A percentile compares a stretch with the other conserved stretches of the same genome.
Evolutionary conservation across 2,329 filamentous ascomycete genomes (phyloP).

Genomic region (Cladosporium sphaerospermum): DNA sequence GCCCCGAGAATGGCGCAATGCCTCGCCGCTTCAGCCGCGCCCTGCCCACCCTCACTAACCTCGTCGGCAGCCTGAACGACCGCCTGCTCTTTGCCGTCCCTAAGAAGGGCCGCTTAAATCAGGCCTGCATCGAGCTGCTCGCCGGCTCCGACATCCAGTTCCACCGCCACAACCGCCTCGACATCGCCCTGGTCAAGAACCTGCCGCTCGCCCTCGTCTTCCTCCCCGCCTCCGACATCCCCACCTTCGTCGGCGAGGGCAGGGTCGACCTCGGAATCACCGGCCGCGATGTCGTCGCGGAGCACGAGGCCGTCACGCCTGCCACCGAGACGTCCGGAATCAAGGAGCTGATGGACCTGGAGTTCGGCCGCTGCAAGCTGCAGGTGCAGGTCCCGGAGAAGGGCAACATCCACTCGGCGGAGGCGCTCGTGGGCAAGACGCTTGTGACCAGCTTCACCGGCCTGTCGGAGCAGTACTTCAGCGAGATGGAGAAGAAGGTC

Average conservation of each 20-base stretch:
- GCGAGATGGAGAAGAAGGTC: slow-evolving; percentile 57
- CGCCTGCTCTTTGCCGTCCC: slow-evolving; percentile 95
- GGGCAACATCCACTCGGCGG: slow-evolving; percentile 61
- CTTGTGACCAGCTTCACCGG: slow-evolving; percentile 93
- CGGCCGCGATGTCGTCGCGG: slow-evolving; percentile 83
- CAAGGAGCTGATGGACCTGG: slow-evolving; percentile 82
- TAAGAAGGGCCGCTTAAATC: slow-evolving; percentile 94
- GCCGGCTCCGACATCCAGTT: slow-evolving; percentile 95
- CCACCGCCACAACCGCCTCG: slow-evolving; percentile 85
- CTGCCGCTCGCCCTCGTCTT: slow-evolving; percentile 92
- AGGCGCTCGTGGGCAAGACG: slow-evolving; percentile 82
- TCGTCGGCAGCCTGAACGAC: slow-evolving; percentile 67
- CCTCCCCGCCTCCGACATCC: slow-evolving; percentile 93
- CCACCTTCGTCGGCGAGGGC: slow-evolving; percentile 93
- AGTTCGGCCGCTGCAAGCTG: slow-evolving; percentile 84
- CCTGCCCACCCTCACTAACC: slow-evolving; percentile 34
- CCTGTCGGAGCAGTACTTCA: slow-evolving; percentile 77
- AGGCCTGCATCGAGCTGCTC: slow-evolving; percentile 81
- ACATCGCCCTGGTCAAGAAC: slow-evolving; percentile 97
- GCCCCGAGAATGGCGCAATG: slow-evolving; percentile 4
- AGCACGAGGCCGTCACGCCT: slow-evolving; percentile 55
- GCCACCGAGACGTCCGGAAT: slow-evolving; percentile 54
- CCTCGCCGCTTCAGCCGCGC: slow-evolving; percentile 21
- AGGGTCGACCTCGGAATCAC: slow-evolving; percentile 92
- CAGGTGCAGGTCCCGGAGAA: slow-evolving; percentile 96